Conservation (phyloP, 371 early-diverging fungal genomes). For the Mucor velutinosus region DNA sequence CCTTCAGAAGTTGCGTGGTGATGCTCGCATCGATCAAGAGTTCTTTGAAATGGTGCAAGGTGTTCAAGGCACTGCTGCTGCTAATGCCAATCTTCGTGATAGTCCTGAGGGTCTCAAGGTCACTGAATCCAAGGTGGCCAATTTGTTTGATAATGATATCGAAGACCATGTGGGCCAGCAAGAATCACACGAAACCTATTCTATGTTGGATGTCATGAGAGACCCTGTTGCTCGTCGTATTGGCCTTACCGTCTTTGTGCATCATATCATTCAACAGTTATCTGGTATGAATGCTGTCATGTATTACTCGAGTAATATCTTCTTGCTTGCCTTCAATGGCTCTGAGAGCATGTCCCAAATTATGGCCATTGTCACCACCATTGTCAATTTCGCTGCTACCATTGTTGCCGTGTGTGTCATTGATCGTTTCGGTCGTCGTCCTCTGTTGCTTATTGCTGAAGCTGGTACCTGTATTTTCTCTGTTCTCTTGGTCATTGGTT, state of each 20-base stretch:
- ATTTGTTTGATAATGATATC: background rate
- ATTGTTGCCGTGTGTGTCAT: conserved; percentile 49
- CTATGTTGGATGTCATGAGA: conserved; percentile 36
- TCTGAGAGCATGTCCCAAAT: conserved; percentile 46
- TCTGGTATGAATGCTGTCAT: conserved; percentile 86
- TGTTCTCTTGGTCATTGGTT: conserved; percentile 57
- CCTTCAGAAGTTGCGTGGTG: conserved; percentile 54
- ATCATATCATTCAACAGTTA: conserved; percentile 72
- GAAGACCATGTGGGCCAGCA: background rate
- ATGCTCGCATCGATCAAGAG: conserved; percentile 14
- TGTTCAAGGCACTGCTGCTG: conserved; percentile 4
- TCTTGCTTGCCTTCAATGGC: conserved; percentile 43
- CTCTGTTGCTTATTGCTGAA: conserved; percentile 60
- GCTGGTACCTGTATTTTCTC: conserved; percentile 37
- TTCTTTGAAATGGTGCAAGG: conserved; percentile 24
- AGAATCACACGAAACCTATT: conserved; percentile 6
- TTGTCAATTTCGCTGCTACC: conserved; percentile 65
- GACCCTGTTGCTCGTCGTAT: conserved; percentile 56
- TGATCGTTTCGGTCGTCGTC: conserved; percentile 30
- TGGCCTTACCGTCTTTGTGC: conserved; percentile 43
- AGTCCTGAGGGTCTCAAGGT: background rate
- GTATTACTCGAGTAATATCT: conserved; percentile 75
- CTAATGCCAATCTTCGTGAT: background rate
- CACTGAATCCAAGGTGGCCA: background rate
- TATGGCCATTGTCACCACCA: conserved; percentile 61